Conservation (phyloP, 306 rosid species). For the Trichosanthes cucumerina region DNA sequence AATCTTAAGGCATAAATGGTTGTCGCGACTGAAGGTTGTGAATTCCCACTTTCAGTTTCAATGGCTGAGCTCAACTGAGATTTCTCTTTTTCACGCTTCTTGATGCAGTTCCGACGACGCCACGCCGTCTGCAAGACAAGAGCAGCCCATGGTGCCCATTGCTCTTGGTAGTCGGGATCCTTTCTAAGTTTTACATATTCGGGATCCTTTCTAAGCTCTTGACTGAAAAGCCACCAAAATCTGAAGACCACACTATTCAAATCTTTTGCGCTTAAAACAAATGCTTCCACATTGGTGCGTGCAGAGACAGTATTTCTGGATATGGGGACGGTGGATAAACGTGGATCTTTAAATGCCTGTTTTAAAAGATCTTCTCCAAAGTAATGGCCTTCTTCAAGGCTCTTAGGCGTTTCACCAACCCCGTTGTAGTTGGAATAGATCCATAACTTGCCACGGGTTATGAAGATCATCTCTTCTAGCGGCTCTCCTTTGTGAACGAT, state of each 20-base stretch:
- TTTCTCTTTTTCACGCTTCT: not conserved
- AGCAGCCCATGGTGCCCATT: constrained; percentile 1
- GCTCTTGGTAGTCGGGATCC: not conserved
- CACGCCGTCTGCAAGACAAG: not conserved
- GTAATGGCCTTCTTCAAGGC: not conserved
- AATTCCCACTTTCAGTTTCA: not conserved
- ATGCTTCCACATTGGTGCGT: constrained; percentile 11
- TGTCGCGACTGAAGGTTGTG: not conserved
- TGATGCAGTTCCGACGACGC: not conserved
- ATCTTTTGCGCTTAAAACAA: constrained; percentile 12
- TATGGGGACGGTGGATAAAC: constrained; percentile 1
- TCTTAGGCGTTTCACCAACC: not conserved
- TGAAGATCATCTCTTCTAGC: constrained; percentile 15
- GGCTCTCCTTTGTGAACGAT: constrained; percentile 15
- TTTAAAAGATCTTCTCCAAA: constrained; percentile 16
- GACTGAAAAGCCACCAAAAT: constrained; percentile 11
- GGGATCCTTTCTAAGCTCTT: not conserved
- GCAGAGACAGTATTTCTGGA: not conserved
- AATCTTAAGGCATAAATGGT: not conserved
- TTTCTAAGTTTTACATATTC: not conserved
- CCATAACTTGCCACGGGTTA: constrained; percentile 5
- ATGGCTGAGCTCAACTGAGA: not conserved
- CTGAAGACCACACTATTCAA: constrained; percentile 1
- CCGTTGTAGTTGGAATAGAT: not conserved
- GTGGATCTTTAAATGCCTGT: not conserved